A percentile compares a stretch with the other conserved stretches of the same genome.
These are phyloP conservation scores for Candida maltosa DNA, from an alignment of 805 yeast genomes.

Conservation along the genomic window DNA sequence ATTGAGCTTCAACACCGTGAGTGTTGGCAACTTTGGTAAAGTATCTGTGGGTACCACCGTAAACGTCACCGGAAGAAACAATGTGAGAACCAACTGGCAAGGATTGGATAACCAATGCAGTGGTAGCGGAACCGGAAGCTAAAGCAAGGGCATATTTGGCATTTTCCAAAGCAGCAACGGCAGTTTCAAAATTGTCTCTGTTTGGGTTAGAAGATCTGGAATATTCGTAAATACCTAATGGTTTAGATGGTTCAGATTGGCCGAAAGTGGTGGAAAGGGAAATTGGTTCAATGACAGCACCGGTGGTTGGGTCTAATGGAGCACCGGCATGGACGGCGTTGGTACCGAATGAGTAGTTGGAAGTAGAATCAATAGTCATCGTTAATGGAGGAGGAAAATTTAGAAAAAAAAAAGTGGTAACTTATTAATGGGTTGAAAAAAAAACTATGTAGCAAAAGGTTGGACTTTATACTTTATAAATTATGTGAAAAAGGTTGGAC, in stretches of 20 bases:
- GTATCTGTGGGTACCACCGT: conserved; percentile 90
- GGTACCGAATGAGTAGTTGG: conserved; percentile 60
- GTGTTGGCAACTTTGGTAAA: conserved; percentile 81
- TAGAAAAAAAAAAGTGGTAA: not conserved
- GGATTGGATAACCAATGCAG: conserved; percentile 73
- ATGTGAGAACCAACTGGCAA: conserved; percentile 72
- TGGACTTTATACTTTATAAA: too few species aligned
- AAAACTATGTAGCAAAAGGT: not conserved
- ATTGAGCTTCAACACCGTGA: conserved; percentile 69
- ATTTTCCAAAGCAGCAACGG: conserved; percentile 74
- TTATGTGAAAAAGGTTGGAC: conserved; percentile 20
- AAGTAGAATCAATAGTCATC: conserved; percentile 37
- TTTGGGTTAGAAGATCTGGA: conserved; percentile 86
- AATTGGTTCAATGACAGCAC: conserved; percentile 84
- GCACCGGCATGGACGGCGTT: conserved; percentile 85
- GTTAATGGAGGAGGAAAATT: conserved; percentile 2
- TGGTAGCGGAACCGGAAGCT: conserved; percentile 83
- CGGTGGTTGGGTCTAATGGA: conserved; percentile 65
- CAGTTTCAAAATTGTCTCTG: conserved; percentile 76
- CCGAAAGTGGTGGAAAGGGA: conserved; percentile 84
- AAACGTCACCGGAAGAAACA: conserved; percentile 78
- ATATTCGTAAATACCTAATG: conserved; percentile 77
- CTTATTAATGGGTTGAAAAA: not conserved
- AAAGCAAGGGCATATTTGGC: conserved; percentile 76
- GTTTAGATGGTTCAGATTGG: conserved; percentile 72